These are phyloP conservation scores for Pythium dissotocum DNA, from an alignment of 352 stramenopile species.

Conservation along the genomic window DNA sequence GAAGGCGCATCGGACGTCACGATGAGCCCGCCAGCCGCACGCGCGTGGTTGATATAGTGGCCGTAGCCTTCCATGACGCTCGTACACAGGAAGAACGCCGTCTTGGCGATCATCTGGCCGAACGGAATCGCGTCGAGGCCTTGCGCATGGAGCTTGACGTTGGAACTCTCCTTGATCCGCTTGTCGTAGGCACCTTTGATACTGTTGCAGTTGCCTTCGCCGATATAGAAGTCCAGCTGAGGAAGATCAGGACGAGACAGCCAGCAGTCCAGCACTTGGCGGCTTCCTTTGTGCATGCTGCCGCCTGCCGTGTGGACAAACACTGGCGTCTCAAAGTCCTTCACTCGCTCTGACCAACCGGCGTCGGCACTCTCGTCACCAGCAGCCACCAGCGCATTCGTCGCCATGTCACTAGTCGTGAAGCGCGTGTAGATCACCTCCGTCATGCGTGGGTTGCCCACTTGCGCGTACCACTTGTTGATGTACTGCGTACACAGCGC, in stretches of 20 bases:
- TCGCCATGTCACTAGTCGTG: conserved; percentile 47
- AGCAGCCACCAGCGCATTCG: neutral
- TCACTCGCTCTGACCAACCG: neutral
- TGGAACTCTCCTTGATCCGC: conserved; percentile 5
- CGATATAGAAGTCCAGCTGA: conserved; percentile 47
- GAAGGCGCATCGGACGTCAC: conserved; percentile 44
- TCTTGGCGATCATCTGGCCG: conserved; percentile 44
- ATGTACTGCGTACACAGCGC: conserved; percentile 38
- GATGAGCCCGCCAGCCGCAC: conserved; percentile 40
- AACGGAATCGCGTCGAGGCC: conserved; percentile 37
- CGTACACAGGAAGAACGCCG: conserved; percentile 52
- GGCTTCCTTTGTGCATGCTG: conserved; percentile 51
- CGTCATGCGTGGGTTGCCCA: no score
- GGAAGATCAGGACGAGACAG: conserved; percentile 42
- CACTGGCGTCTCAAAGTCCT: conserved; percentile 42
- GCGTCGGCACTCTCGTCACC: no score
- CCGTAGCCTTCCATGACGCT: conserved; percentile 54
- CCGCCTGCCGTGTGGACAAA: conserved; percentile 41
- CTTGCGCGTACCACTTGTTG: conserved; percentile 44
- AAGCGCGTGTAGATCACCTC: conserved; percentile 56
- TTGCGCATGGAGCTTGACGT: conserved; percentile 37
- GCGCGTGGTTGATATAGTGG: conserved; percentile 64
- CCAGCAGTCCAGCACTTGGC: conserved; percentile 52
- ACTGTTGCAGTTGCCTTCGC: conserved; percentile 40
- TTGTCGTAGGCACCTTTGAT: conserved; percentile 20